Conservation (phyloP, 2,329 filamentous ascomycete species). For the Lecanicillium sp. region DNA sequence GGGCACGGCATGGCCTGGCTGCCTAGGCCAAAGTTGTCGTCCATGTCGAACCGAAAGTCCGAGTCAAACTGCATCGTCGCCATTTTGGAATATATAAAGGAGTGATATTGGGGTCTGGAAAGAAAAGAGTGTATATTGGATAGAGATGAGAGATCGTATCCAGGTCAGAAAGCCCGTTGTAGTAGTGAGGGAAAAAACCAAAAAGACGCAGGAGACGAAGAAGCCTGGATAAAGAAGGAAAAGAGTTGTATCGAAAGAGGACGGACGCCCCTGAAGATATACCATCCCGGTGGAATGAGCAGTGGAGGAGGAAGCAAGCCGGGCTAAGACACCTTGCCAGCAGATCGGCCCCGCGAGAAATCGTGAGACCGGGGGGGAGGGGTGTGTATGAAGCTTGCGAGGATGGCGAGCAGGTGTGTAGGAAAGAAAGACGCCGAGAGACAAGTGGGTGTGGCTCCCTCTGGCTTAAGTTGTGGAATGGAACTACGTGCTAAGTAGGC, state of each 20-base stretch:
- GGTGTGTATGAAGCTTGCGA: constrained; percentile 4
- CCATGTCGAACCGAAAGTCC: constrained; percentile 30
- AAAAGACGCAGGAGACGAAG: constrained; percentile 5
- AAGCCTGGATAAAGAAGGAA: constrained; percentile 6
- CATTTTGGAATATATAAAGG: constrained; percentile 7
- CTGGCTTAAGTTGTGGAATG: constrained; percentile 24
- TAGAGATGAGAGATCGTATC: constrained; percentile 5
- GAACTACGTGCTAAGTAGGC: too few relatives aligned
- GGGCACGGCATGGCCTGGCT: constrained; percentile 27
- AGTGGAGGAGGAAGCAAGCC: constrained; percentile 21
- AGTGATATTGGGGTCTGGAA: constrained; percentile 3
- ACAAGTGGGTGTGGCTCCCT: constrained; percentile 21
- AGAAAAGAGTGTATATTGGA: constrained; percentile 9
- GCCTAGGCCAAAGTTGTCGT: constrained; percentile 30
- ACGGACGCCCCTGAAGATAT: constrained; percentile 33
- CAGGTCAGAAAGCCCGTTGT: constrained; percentile 8
- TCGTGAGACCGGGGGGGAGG: constrained; percentile 16
- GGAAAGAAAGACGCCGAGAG: constrained; percentile 25
- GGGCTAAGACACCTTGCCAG: constrained; percentile 25
- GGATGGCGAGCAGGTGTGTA: constrained; percentile 1
- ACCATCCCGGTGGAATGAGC: constrained; percentile 29
- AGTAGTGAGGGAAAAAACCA: constrained; percentile 6
- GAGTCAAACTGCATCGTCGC: constrained; percentile 28
- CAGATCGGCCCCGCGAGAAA: constrained; percentile 24
- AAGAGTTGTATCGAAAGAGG: constrained; percentile 15